Conservation (phyloP, 169 alveolate genomes). For the Plasmodium yoelii region DNA sequence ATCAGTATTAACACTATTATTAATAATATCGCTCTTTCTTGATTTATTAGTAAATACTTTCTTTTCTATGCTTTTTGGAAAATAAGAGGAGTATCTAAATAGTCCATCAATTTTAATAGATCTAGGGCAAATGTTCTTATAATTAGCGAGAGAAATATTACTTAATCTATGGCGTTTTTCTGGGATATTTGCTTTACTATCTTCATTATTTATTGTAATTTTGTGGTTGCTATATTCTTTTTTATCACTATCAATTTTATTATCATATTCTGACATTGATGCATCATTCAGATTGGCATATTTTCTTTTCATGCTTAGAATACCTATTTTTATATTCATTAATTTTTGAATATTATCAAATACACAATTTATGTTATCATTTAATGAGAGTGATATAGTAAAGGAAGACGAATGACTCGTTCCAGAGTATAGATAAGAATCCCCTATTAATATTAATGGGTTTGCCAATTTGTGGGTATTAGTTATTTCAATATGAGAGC, state of each 20-base stretch:
- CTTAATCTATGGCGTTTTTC: constrained; percentile 14
- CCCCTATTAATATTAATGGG: constrained; percentile 27
- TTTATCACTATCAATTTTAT: background rate
- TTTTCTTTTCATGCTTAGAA: constrained; percentile 16
- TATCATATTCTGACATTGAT: background rate
- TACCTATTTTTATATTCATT: constrained; percentile 35
- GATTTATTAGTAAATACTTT: constrained; percentile 21
- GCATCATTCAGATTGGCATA: constrained; percentile 2
- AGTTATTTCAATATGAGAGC: constrained; percentile 54
- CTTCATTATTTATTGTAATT: constrained; percentile 11
- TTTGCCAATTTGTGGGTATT: constrained; percentile 17
- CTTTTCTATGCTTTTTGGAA: constrained; percentile 28
- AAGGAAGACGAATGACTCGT: constrained; percentile 31
- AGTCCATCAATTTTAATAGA: background rate
- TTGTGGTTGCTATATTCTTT: constrained; percentile 2
- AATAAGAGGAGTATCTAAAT: constrained; percentile 30
- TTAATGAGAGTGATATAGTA: constrained; percentile 19
- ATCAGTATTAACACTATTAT: background rate
- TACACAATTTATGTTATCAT: background rate
- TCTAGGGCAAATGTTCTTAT: constrained; percentile 4
- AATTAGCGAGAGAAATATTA: constrained; percentile 3
- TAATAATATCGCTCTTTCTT: constrained; percentile 20
- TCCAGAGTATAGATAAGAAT: constrained; percentile 56
- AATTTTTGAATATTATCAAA: constrained; percentile 19
- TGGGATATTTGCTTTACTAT: background rate